Base-by-base conservation (phyloP, 2,329 filamentous ascomycete species). In the Phialophora verrucosa region DNA sequence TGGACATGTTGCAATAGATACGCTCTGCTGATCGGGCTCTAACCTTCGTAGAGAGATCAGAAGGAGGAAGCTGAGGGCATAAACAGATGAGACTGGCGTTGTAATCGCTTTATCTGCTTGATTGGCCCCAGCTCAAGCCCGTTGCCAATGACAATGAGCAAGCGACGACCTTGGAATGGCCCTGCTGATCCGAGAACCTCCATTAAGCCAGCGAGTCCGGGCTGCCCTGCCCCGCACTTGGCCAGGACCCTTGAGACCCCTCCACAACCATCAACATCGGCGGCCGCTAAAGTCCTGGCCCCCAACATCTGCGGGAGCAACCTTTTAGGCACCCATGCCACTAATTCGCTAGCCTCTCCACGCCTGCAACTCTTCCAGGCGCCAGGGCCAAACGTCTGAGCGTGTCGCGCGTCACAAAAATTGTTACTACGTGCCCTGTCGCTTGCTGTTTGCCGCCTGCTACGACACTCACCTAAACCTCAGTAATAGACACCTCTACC, bases 261-360 rank as follows among this genome's bases (percentile, higher is more conserved):
- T 51, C 58, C 53, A 35, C 29, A 14, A 25, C 1, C 53, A 35
- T 55, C 53, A 25, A 10, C 53, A 55, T 55, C 53, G 20, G 20
- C 32, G 20, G 14, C 38, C 17, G 38, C 38, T 44, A 44, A 20
- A 5, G 17, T n/a, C 38, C 27, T 29, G 8, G 55, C 32, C 62
- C 54, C 54, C 55, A 54, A 31, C 4, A 12, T 35, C 31, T 27
- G 59, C 63, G 66, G 66, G 66, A 68, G 58, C 50, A 57, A 54
- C 58, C 58, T 59, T 55, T 51, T 68, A 68, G 66, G 66, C 66
- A 68, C 59, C 66, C 12, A 44, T 50, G 62, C 62, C 66, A 44
- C 66, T 64, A 67, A 54, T 14, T 55, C 32, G 50, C 32, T 31
- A 20, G 54, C 29, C 32, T 31, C 23, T 5, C 8, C 27, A 4